Conservation (phyloP, 2,329 filamentous ascomycete species). For the Thermochaetoides dissita region DNA sequence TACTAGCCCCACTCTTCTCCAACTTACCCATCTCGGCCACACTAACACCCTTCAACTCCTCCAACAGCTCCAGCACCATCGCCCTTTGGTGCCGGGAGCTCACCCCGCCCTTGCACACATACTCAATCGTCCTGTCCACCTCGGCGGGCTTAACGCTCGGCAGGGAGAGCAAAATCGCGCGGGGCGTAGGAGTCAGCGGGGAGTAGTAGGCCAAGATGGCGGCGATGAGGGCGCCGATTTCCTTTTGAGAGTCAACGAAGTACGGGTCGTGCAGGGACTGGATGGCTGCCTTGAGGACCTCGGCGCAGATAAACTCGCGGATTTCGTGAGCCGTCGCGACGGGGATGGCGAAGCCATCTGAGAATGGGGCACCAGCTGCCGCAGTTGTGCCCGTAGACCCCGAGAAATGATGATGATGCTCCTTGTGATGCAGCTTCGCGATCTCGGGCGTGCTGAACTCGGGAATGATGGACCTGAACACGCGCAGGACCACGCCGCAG, state of each 20-base stretch:
- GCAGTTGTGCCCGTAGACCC: no score
- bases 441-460: constrained; percentile 44
- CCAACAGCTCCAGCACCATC: constrained; percentile 69
- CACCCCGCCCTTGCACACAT: constrained; percentile 42
- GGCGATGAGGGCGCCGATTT: constrained; percentile 77
- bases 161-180: constrained; percentile 61
- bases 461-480: constrained; percentile 73
- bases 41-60: constrained; percentile 76
- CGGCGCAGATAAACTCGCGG: constrained; percentile 76
- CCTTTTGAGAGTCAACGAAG: constrained; percentile 91
- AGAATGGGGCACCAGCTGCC: constrained; percentile 9
- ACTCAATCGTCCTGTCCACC: constrained; percentile 49
- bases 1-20: constrained; percentile 32
- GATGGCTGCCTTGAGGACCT: constrained; percentile 81
- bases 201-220: constrained; percentile 69
- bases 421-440: constrained; percentile 7
- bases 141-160: constrained; percentile 60
- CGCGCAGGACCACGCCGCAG: constrained; percentile 69
- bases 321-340: constrained; percentile 49
- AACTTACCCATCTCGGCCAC: constrained; percentile 90
- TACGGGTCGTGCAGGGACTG: constrained; percentile 87
- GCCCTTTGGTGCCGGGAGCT: constrained; percentile 66
- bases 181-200: constrained; percentile 53
- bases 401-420: neutral
- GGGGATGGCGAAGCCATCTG: constrained; percentile 32